Conservation (phyloP, 768 basidiomycete genomes). For the Xerocomellus intermedius region DNA sequence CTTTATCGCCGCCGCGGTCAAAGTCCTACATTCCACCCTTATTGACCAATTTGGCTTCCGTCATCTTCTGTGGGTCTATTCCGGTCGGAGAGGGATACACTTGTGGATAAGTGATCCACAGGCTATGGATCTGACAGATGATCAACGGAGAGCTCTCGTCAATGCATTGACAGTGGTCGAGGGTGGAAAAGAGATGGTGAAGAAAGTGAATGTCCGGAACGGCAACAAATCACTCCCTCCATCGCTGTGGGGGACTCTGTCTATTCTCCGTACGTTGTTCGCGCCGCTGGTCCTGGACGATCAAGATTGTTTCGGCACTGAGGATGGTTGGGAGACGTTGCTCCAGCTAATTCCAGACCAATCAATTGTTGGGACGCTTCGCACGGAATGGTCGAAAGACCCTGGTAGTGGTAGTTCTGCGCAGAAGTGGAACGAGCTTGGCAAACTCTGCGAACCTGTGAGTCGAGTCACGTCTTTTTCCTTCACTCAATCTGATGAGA, state of each 20-base stretch:
- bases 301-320: conserved; percentile 76
- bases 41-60: conserved; percentile 89
- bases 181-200: conserved; percentile 76
- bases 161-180: conserved; percentile 82
- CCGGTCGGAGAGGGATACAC: conserved; percentile 97
- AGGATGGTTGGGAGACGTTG: conserved; percentile 72
- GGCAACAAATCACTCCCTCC: conserved; percentile 60
- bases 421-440: conserved; percentile 75
- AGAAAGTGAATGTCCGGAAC: conserved; percentile 73
- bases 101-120: conserved; percentile 92
- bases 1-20: conserved; percentile 91
- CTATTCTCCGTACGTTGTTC: conserved; percentile 58
- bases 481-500: neutral
- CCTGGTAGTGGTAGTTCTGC: conserved; percentile 56
- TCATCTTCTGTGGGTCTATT: conserved; percentile 96
- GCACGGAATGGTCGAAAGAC: conserved; percentile 56
- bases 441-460: conserved; percentile 35
- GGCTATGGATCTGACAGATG: conserved; percentile 89
- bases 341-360: conserved; percentile 73
- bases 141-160: conserved; percentile 85
- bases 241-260: conserved; percentile 55
- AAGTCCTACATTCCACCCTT: conserved; percentile 75
- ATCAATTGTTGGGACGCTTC: conserved; percentile 46
- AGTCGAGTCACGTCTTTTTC: conserved; percentile 9
- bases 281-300: conserved; percentile 67